Evolutionary conservation across 2,329 filamentous ascomycete genomes (phyloP), one percentile per base, ranked within the genome.

Genomic region (Metarhizium humberi): DNA sequence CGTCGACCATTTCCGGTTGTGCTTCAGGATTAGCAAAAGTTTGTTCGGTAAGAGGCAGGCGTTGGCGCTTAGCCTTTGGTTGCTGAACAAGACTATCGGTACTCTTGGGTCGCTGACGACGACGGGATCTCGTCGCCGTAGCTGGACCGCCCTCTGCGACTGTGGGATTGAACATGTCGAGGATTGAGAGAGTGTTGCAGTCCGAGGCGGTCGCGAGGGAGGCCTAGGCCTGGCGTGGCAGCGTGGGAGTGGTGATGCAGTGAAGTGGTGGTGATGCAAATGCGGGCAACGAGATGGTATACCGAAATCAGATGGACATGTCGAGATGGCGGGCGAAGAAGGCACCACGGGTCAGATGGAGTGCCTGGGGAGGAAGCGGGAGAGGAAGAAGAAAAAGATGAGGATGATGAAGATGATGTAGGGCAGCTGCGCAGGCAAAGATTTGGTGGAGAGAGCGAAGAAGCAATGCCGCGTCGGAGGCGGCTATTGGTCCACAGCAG

Each of bases 61-160:
- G 76, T 65, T 81, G 80, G 59, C 83, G 78, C 72, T 86, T 86
- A 13, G 81, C 78, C 68, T 84, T 86, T 32, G 83, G 83, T 62
- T 81, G 78, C 59, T 80, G 76, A 51, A 71, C 69, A 53, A 79
- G 68, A 64, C 71, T 75, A 56, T 85, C 82, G 55, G 77, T 73
- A 63, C 76, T 81, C 62, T 73, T 67, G 52, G 82, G 82, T 56
- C 83, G 79, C 67, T 82, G 82, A 56, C 83, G 78, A 58, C 83
- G 78, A 57, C 83, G 80, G 62, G 80, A 82, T 59, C 82, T 77
- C 54, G 80, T 82, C 53, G 79, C 77, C 60, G 75, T 79, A 62
- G 78, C 76, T 34, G 80, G 76, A 62, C 78, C 77, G 62, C 76
- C 75, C 60, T 78, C 74, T 60, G 74, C 73, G 58, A 72, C 66